Evolutionary conservation across 2,329 filamentous ascomycete species (phyloP).

Genomic region (Alternaria metachromatica): DNA sequence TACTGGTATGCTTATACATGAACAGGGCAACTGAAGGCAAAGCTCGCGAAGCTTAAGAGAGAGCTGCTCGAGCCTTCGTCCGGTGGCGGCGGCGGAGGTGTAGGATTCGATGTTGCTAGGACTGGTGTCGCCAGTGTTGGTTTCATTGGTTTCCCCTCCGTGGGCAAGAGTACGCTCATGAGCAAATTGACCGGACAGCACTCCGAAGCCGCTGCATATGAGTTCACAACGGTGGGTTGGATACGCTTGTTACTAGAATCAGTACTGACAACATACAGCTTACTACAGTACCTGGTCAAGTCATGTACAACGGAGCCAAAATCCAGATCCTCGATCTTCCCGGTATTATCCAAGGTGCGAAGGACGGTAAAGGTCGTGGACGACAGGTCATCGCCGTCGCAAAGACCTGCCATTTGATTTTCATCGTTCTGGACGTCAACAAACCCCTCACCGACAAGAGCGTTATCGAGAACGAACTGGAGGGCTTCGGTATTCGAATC

Average conservation of each 20-base stretch:
- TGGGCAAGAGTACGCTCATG: constrained; percentile 98
- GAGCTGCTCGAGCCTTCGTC: constrained; percentile 86
- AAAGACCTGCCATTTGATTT: constrained; percentile 98
- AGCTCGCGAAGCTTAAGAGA: constrained; percentile 95
- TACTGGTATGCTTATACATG: constrained; percentile 30
- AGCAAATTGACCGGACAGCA: constrained; percentile 93
- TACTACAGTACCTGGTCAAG: constrained; percentile 95
- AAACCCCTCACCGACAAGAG: constrained; percentile 97
- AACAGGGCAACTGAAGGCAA: constrained; percentile 87
- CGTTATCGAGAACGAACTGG: constrained; percentile 91
- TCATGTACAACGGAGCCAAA: constrained; percentile 94
- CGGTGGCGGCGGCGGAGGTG: constrained; percentile 82
- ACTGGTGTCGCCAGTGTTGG: constrained; percentile 97
- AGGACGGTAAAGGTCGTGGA: constrained; percentile 96
- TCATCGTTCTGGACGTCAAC: constrained; percentile 98
- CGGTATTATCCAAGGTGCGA: constrained; percentile 98
- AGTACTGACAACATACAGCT: constrained; percentile 54
- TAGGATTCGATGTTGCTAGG: constrained; percentile 95
- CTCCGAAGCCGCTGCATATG: constrained; percentile 95
- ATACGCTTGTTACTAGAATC: not conserved
- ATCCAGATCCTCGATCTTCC: constrained; percentile 98
- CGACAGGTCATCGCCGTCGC: constrained; percentile 98
- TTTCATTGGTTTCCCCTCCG: constrained; percentile 97
- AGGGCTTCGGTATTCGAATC: constrained; percentile 96
- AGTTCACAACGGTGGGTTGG: constrained; percentile 78